Evolutionary conservation across 108 stramenopile genomes (phyloP).

Genomic region (Nitzschia sp.): DNA sequence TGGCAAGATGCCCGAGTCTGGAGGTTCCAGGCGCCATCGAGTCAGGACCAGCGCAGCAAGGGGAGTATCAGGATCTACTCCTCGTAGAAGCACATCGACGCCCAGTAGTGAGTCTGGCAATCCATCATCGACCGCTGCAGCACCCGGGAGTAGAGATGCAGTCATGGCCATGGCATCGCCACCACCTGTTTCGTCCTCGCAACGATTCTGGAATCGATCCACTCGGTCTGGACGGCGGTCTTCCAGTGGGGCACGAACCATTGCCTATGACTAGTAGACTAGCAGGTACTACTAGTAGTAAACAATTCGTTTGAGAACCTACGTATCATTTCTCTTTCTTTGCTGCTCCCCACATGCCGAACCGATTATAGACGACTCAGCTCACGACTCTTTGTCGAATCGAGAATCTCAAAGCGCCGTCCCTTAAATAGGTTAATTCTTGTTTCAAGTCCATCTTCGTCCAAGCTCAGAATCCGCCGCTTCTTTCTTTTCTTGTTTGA

Average conservation of each 20-base stretch:
- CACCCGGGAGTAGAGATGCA: neutral
- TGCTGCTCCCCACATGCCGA: too few relatives aligned
- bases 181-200: slow-evolving; percentile 10
- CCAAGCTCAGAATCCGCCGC: too few relatives aligned
- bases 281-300: too few relatives aligned
- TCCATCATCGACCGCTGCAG: neutral
- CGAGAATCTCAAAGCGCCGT: too few relatives aligned
- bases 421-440: too few relatives aligned
- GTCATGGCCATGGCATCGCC: neutral
- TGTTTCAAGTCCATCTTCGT: too few relatives aligned
- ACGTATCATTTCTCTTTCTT: too few relatives aligned
- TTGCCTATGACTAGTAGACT: neutral
- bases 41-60: neutral
- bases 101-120: neutral
- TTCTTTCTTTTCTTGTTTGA: too few relatives aligned
- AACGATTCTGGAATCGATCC: slow-evolving; percentile 25
- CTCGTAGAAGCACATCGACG: neutral
- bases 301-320: too few relatives aligned
- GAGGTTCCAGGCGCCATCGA: neutral
- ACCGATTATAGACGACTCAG: too few relatives aligned
- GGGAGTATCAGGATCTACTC: neutral
- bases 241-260: neutral
- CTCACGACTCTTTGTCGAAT: too few relatives aligned
- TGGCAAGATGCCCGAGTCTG: neutral
- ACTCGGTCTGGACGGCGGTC: neutral